Conservation (phyloP, 148 eudicot species). For the Arctostaphylos glauca region DNA sequence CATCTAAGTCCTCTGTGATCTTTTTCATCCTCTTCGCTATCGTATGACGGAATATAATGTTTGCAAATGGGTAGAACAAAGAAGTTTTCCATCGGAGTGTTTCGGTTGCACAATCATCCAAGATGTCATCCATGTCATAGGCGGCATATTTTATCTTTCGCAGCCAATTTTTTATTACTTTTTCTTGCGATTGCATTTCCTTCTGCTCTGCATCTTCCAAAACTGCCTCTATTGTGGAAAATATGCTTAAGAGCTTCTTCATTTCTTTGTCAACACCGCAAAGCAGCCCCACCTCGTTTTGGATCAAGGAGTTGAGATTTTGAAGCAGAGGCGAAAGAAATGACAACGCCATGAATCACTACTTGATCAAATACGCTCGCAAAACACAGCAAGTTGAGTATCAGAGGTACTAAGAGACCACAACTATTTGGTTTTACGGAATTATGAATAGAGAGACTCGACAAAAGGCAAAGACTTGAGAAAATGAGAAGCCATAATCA, state of each 20-base stretch:
- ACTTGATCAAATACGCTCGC: not conserved
- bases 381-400: not conserved
- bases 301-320: slow-evolving; percentile 10
- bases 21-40: slow-evolving; percentile 9
- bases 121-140: not conserved
- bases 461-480: not conserved
- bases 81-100: not conserved
- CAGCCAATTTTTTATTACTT: slow-evolving; percentile 4
- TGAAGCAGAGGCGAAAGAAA: not conserved
- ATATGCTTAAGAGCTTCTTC: not conserved
- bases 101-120: slow-evolving; percentile 9
- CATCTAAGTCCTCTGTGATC: not conserved
- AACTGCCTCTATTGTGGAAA: not conserved
- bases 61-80: not conserved
- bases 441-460: not conserved
- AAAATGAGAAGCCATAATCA: not conserved
- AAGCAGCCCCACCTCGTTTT: not conserved
- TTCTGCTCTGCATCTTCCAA: slow-evolving; percentile 7
- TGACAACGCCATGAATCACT: not conserved
- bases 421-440: too few relatives aligned
- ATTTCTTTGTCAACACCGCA: slow-evolving; percentile 7
- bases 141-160: not conserved
- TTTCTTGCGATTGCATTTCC: not conserved
- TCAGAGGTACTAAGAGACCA: not conserved
- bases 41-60: slow-evolving; percentile 10